Base-by-base conservation (phyloP, 352 stramenopile genomes). In the Phytophthora citrophthora region DNA sequence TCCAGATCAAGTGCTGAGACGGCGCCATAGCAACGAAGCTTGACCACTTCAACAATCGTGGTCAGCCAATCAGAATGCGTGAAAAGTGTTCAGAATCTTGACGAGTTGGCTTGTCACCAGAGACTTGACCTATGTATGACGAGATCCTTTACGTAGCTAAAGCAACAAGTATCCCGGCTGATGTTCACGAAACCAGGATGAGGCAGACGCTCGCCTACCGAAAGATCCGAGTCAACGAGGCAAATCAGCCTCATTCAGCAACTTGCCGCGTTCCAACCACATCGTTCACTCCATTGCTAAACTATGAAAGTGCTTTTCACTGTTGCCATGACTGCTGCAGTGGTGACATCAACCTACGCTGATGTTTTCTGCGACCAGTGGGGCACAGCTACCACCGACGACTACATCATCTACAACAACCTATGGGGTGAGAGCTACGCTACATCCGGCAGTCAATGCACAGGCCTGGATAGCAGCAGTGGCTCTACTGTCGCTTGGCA, bases 401-500 rank as follows among this genome's bases (percentile, higher is more conserved):
- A 74, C 53, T 83, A 73, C 53, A 81, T 76, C 49, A 51, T 83
- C 23, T 83, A 81, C 65, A 83, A 81, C 62, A 70, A 83, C 38
- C 51, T 83, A 27, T 83, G 75, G 75, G 63, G 65, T 20, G 40
- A 64, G 29, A 61, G 47, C 54, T 49, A 61, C 11, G 66, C 61
- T 34, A 72, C 64, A 1, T 72, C 68, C 16, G 64, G 72, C 48
- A 79, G 59, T 34, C 75, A 83, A 57, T 80, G 75, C 52, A 81
- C 75, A 4, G 68, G 72, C 5, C 56, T 80, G 10, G 64, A 74
- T 46, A 74, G 61, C 41, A 54, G 36, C 34, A 66, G 27, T 20
- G 69, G 68, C 8, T 65, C 60, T 8, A 72, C 63, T 4, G 52
- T 83, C 16, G 58, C 64, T 0, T 77, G 64, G 65, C 64, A 77